Conservation (phyloP, 129 eudicot species). For the Silybum marianum region DNA sequence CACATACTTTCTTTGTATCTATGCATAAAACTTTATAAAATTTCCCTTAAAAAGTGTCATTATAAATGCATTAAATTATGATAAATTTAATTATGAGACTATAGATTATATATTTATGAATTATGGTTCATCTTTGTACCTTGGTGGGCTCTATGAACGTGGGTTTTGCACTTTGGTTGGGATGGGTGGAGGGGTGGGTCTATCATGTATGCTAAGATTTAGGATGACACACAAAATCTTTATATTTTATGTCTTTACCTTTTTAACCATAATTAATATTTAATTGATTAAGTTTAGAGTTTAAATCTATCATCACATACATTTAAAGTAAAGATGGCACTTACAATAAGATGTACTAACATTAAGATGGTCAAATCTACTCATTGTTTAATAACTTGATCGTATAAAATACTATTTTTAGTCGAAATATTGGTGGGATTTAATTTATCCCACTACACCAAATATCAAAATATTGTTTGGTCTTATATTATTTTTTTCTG, state of each 20-base stretch:
- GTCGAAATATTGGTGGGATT: too few species aligned
- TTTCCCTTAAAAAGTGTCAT: not conserved
- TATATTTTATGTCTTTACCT: not conserved
- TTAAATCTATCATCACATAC: not conserved
- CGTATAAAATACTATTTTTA: too few species aligned
- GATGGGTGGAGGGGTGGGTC: not conserved
- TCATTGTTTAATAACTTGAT: not conserved
- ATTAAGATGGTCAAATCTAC: not conserved
- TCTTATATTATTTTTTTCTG: too few species aligned
- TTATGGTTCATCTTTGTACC: not conserved
- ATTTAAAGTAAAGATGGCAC: not conserved
- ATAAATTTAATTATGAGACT: not conserved
- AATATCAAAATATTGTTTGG: not conserved
- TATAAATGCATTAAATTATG: not conserved
- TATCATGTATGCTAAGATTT: constrained; percentile 1
- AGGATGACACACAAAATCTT: constrained; percentile 5
- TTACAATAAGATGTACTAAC: not conserved
- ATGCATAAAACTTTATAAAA: not conserved
- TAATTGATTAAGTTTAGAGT: not conserved
- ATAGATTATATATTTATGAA: not conserved
- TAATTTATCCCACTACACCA: not conserved
- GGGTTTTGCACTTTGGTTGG: constrained; percentile 13
- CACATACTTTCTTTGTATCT: too few species aligned
- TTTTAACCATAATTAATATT: not conserved
- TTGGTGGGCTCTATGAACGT: constrained; percentile 19